Conservation (phyloP, 1,139 yeast genomes). For the Tardiomyces blankii region DNA sequence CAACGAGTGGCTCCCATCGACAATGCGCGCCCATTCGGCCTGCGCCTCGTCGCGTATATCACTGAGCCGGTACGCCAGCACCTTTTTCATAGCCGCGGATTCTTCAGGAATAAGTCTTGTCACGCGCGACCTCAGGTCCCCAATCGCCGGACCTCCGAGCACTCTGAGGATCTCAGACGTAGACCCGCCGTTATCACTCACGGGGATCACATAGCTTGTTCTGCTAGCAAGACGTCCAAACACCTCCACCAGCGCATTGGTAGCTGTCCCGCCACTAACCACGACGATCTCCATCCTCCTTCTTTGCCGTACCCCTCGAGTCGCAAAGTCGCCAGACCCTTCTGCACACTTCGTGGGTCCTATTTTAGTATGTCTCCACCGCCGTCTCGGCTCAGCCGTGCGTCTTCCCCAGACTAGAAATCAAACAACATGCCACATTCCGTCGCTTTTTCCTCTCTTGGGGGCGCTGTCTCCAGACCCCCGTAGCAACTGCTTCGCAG, state of each 20-base stretch:
- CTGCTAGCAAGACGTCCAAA: constrained; percentile 32
- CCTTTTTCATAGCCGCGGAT: constrained; percentile 24
- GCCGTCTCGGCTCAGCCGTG: no score
- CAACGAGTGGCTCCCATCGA: constrained; percentile 64
- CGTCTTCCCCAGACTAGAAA: no score
- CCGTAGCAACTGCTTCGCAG: no score
- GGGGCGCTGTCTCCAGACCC: no score
- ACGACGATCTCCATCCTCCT: constrained; percentile 17
- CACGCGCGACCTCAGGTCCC: constrained; percentile 77
- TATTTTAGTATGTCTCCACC: no score
- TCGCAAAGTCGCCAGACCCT: no score
- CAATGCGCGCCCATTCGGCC: constrained; percentile 63
- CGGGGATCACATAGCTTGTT: constrained; percentile 63
- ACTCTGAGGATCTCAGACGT: constrained; percentile 85
- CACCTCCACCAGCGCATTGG: constrained; percentile 47
- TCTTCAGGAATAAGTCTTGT: constrained; percentile 53
- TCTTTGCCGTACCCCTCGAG: no score
- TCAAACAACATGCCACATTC: no score
- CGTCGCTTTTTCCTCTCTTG: no score
- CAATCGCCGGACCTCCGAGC: constrained; percentile 92
- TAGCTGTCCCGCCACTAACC: constrained; percentile 69
- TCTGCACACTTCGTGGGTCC: no score
- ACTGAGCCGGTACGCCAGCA: constrained; percentile 55
- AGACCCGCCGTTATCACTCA: constrained; percentile 91
- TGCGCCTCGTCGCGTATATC: constrained; percentile 43